Evolutionary conservation across 148 eudicot species (phyloP).

Genomic region (Amaranthus cruentus): DNA sequence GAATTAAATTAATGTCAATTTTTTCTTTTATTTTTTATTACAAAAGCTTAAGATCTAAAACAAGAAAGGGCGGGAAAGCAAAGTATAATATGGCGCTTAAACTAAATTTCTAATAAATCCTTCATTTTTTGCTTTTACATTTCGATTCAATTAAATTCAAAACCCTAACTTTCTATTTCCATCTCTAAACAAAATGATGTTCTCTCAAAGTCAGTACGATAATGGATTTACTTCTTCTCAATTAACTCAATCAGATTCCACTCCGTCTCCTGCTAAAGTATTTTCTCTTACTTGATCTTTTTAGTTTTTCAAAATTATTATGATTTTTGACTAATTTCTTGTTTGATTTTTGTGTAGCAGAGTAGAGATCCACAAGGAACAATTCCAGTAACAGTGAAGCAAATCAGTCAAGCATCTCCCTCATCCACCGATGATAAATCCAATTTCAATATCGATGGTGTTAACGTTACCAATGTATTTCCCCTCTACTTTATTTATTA

Average conservation of each 20-base stretch:
- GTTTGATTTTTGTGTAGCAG: slow-evolving; percentile 21
- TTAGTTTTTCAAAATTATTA: neutral
- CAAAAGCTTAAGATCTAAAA: too few relatives aligned
- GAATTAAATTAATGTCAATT: too few relatives aligned
- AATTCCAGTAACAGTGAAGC: slow-evolving; percentile 71
- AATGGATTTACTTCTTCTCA: slow-evolving; percentile 60
- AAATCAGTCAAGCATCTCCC: slow-evolving; percentile 65
- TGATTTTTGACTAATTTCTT: neutral
- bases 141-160: neutral
- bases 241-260: slow-evolving; percentile 40
- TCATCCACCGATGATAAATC: slow-evolving; percentile 45
- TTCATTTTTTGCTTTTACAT: neutral
- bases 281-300: neutral
- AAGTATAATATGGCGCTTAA: slow-evolving; percentile 39
- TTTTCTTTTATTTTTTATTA: too few relatives aligned
- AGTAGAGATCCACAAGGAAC: slow-evolving; percentile 47
- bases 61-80: slow-evolving; percentile 29
- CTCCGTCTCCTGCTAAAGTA: slow-evolving; percentile 47
- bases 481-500: neutral
- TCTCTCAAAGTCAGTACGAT: slow-evolving; percentile 45
- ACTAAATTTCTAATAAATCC: neutral
- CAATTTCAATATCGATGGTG: slow-evolving; percentile 53
- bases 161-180: neutral
- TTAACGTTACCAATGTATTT: slow-evolving; percentile 57
- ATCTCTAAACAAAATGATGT: slow-evolving; percentile 29